These are phyloP conservation scores for Aspergillus panamensis DNA, from an alignment of 495 filamentous ascomycete species.

Conservation along the genomic window DNA sequence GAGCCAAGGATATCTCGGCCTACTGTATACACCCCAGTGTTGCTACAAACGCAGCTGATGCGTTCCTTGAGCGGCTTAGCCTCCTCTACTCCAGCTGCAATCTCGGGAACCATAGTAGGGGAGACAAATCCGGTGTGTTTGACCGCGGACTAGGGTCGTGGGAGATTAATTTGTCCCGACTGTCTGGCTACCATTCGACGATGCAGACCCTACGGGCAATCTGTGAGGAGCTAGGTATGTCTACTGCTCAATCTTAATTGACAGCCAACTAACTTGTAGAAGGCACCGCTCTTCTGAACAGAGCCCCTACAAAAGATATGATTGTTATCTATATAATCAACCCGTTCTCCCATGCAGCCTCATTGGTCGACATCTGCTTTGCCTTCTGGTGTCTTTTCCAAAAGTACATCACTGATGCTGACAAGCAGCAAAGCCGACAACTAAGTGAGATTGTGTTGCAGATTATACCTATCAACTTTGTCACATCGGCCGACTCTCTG, in stretches of 20 bases:
- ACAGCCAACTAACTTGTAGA: constrained; percentile 22
- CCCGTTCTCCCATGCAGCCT: constrained; percentile 58
- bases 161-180: constrained; percentile 30
- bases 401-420: constrained; percentile 53
- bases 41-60: constrained; percentile 55
- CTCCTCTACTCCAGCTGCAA: constrained; percentile 75
- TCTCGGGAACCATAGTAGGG: constrained; percentile 65
- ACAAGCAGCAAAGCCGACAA: constrained; percentile 47
- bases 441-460: constrained; percentile 76
- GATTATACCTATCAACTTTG: constrained; percentile 68
- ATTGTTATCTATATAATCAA: constrained; percentile 88
- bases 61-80: constrained; percentile 68
- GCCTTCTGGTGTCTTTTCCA: constrained; percentile 75
- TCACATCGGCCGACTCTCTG: constrained; percentile 63
- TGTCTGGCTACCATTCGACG: constrained; percentile 30
- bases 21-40: constrained; percentile 74
- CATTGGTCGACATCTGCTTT: constrained; percentile 71
- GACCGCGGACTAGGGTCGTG: constrained; percentile 59
- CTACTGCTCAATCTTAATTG: neutral
- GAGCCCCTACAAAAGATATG: constrained; percentile 51
- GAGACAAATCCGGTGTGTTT: constrained; percentile 48
- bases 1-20: constrained; percentile 72
- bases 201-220: constrained; percentile 38
- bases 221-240: constrained; percentile 45
- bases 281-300: constrained; percentile 44